A percentile compares a stretch with the other conserved stretches of the same genome.
Evolutionary conservation across 306 rosid genomes (phyloP).

Genomic region (Mimosa bimucronata): DNA sequence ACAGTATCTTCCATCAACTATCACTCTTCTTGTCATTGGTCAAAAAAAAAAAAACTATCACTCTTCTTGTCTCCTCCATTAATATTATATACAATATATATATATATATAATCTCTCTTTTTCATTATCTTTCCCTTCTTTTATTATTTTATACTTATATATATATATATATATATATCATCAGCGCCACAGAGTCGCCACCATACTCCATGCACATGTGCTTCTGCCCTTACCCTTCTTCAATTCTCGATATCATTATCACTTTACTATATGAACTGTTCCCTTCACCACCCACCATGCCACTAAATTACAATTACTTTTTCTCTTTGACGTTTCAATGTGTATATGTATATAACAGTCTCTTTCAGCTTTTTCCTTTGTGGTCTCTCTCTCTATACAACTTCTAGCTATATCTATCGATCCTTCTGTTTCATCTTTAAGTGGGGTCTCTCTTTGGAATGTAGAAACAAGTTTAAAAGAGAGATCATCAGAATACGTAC

Average conservation of each 20-base stretch:
- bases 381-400: not conserved
- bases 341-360: not conserved
- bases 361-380: constrained; percentile 30
- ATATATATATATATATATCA: no score
- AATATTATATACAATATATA: no score
- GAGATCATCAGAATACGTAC: not conserved
- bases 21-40: constrained; percentile 40
- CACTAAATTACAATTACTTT: constrained; percentile 6
- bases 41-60: no score
- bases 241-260: not conserved
- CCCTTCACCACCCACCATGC: constrained; percentile 3
- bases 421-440: not conserved
- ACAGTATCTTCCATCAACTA: constrained; percentile 27
- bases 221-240: constrained; percentile 23
- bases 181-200: constrained; percentile 10
- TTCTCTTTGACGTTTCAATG: constrained; percentile 22
- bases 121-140: not conserved
- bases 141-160: constrained; percentile 30
- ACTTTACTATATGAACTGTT: constrained; percentile 32
- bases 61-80: constrained; percentile 33
- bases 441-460: constrained; percentile 22
- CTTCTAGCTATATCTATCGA: not conserved
- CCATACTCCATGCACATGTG: constrained; percentile 18
- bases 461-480: not conserved
- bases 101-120: constrained; percentile 26